A percentile compares a stretch with the other conserved stretches of the same genome.
phyloP scores from a whole-genome alignment of 2,329 filamentous ascomycete species.

The Apiospora koreana region DNA sequence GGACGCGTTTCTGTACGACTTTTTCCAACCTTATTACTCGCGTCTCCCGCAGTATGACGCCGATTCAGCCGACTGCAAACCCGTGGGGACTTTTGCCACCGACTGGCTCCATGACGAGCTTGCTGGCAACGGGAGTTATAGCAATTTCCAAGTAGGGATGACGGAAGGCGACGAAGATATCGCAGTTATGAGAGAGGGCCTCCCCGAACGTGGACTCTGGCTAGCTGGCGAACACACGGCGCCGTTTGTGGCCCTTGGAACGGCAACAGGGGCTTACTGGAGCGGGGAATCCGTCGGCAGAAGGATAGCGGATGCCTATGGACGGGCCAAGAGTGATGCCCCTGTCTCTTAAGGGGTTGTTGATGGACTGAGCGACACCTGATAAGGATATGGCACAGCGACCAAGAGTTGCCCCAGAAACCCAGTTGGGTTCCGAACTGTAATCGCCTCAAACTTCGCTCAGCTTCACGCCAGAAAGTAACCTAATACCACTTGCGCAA shows the following conservation, averaged over 20 bases:
- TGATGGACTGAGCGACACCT: neutral
- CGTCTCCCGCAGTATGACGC: constrained; percentile 68
- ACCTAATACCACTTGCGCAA: neutral
- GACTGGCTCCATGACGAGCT: constrained; percentile 78
- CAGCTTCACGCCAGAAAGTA: neutral
- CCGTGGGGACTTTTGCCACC: constrained; percentile 66
- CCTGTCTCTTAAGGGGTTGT: neutral
- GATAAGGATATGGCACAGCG: neutral
- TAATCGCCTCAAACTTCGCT: neutral
- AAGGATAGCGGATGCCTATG: constrained; percentile 16
- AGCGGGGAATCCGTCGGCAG: constrained; percentile 14
- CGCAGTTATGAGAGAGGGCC: constrained; percentile 59
- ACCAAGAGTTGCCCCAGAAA: neutral
- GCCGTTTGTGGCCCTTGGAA: constrained; percentile 86
- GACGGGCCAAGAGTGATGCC: neutral
- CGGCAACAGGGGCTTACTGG: constrained; percentile 86
- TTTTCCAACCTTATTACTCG: constrained; percentile 79
- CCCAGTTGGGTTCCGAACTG: too few species aligned
- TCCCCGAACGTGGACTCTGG: constrained; percentile 74
- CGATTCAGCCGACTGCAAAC: constrained; percentile 57
- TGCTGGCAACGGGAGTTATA: constrained; percentile 80
- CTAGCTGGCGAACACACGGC: constrained; percentile 89
- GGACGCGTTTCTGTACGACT: constrained; percentile 57
- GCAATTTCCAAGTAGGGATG: constrained; percentile 80
- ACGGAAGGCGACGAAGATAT: constrained; percentile 72